Evolutionary conservation across 1,284 basidiomycete genomes (phyloP), one percentile per base, ranked within the genome.

Genomic region (Kwoniella shivajii): DNA sequence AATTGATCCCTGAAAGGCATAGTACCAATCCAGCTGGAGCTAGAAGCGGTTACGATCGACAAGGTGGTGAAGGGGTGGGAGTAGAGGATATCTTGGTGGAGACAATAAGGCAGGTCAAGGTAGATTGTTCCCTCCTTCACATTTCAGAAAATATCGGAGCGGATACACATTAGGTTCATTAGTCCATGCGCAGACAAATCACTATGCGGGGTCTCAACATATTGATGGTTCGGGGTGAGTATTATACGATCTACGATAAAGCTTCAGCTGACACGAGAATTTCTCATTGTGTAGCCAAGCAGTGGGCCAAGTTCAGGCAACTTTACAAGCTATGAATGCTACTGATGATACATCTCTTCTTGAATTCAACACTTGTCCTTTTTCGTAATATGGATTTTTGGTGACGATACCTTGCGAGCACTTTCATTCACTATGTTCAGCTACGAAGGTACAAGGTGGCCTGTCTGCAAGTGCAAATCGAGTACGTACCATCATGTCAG

Each of bases 151-250:
- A 26, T 3, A 13, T 31, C 14, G 29, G 14, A 22, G 9, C 38
- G 11, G 20, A 30, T 48, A 27, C 26, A 16, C 22, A 20, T 10
- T 31, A 54, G 63, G 73, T 59, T 63, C 65, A 2, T 68, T 68
- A 54, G 59, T 56, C 48, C 54, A 68, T 69, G 83, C 85, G 0
- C 71, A 84, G 53, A 68, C 75, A 49, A 86, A 82, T 72, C 88
- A 85, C 78, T 87, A 85, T 67, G 76, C 84, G 50, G 88, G 84
- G 24, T 88, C 86, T 37, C 86, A 88, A 71, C 82, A 84, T 62
- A 72, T 86, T 27, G 81, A 86, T 61, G 67, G 53, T 1, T 71
- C 78, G 39, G 87, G 86, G 46, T 74, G 34, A 57, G 61, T 65
- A 22, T 44, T 16, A 13, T 45, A 30, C 26, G 4, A 9, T 45